Evolutionary conservation across 78 protist genomes (phyloP).

Genomic region (Cavenderia fasciculata): DNA sequence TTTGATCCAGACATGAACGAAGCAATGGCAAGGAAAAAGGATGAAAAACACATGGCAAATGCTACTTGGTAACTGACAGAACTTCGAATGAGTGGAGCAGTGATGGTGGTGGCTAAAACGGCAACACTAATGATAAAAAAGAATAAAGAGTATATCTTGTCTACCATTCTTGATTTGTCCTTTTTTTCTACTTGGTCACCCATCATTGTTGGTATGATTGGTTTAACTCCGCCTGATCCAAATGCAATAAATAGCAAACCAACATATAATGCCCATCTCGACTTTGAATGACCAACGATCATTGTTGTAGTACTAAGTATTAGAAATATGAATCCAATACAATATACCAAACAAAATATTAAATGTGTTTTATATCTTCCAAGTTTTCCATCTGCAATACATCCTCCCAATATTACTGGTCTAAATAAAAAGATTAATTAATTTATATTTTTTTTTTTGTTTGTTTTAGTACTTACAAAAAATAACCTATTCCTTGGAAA

Average conservation of each 20-base stretch:
- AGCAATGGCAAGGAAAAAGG: constrained; percentile 30
- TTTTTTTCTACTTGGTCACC: constrained; percentile 83
- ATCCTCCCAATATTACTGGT: constrained; percentile 11
- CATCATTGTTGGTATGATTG: constrained; percentile 58
- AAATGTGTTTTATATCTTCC: constrained; percentile 1
- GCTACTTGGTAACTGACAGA: constrained; percentile 74
- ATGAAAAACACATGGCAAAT: constrained; percentile 78
- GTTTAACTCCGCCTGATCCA: constrained; percentile 87
- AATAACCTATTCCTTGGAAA: not conserved
- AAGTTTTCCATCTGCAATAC: not conserved
- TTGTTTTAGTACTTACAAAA: constrained; percentile 8
- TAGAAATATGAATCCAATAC: not conserved
- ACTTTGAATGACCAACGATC: not conserved
- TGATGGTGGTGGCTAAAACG: constrained; percentile 30
- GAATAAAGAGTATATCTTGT: constrained; percentile 55
- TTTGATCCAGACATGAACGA: constrained; percentile 41
- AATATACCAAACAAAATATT: not conserved
- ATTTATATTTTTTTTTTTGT: not conserved
- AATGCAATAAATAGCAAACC: constrained; percentile 83
- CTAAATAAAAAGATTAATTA: not conserved
- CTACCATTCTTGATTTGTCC: constrained; percentile 7
- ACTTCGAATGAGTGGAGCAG: constrained; percentile 67
- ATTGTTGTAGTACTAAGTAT: not conserved
- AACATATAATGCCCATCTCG: constrained; percentile 3
- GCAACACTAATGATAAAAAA: constrained; percentile 81